Evolutionary conservation across 768 basidiomycete species (phyloP).

Genomic region (Phylloporus sp.): DNA sequence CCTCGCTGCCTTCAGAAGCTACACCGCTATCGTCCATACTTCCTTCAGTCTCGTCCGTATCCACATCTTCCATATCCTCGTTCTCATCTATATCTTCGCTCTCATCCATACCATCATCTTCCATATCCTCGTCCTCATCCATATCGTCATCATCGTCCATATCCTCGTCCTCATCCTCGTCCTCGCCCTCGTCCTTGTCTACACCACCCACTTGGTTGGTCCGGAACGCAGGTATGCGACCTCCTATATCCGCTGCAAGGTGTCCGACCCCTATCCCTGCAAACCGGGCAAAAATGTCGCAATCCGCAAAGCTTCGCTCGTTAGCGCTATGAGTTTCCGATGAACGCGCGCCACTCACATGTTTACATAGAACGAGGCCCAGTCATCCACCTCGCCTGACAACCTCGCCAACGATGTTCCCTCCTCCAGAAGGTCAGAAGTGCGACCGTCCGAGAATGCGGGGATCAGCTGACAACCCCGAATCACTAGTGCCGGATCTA

Average conservation of each 20-base stretch:
- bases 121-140: not conserved
- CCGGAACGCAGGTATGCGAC: too few relatives aligned
- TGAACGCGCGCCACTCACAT: too few relatives aligned
- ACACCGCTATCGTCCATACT: too few relatives aligned
- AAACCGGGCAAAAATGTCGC: not conserved
- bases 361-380: conserved; percentile 6
- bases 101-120: too few relatives aligned
- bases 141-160: not conserved
- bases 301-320: not conserved
- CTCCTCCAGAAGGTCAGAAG: not conserved
- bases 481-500: not conserved
- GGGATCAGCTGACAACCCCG: not conserved
- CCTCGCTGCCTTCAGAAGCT: too few relatives aligned
- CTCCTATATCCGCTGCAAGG: not conserved
- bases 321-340: not conserved
- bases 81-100: too few relatives aligned
- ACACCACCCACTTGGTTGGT: not conserved
- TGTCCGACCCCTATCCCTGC: not conserved
- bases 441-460: not conserved
- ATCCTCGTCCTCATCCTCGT: not conserved
- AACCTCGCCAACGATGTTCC: not conserved
- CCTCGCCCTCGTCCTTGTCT: not conserved
- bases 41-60: too few relatives aligned
- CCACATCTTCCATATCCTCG: not conserved
- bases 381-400: not conserved